Evolutionary conservation across 116 monocot species (phyloP).

Genomic region (Cymodocea nodosa): DNA sequence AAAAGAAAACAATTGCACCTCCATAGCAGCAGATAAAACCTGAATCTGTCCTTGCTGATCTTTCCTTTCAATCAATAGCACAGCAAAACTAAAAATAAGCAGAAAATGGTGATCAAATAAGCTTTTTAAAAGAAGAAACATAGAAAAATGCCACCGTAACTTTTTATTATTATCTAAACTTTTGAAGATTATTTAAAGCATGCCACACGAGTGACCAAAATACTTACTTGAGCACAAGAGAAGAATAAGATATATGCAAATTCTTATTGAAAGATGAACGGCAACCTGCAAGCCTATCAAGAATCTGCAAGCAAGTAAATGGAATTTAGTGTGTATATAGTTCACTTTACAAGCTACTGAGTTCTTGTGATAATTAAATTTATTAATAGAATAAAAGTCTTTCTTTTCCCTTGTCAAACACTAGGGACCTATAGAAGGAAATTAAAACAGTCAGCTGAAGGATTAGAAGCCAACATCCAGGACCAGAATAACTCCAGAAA

Average conservation of each 20-base stretch:
- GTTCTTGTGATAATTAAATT: too few species aligned
- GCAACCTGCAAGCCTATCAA: constrained; percentile 70
- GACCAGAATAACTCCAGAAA: too few species aligned
- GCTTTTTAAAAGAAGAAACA: background rate
- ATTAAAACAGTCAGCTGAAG: too few species aligned
- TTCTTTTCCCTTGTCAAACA: too few species aligned
- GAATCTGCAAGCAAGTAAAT: constrained; percentile 47
- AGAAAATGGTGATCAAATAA: background rate
- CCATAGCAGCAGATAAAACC: constrained; percentile 82
- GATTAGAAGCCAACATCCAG: too few species aligned
- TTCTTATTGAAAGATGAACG: constrained; percentile 68
- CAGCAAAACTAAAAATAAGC: constrained; percentile 46
- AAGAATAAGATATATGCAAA: constrained; percentile 62
- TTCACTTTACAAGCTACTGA: too few species aligned
- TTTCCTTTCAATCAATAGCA: constrained; percentile 62
- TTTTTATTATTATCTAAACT: too few species aligned
- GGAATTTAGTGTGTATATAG: too few species aligned
- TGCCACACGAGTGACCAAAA: background rate
- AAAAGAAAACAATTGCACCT: constrained; percentile 28
- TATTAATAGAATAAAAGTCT: too few species aligned
- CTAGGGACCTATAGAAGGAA: too few species aligned
- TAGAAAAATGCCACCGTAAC: too few species aligned
- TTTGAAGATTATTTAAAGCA: background rate
- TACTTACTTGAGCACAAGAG: constrained; percentile 82
- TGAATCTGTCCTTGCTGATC: constrained; percentile 75